Conservation (phyloP, 257 asterid species). For the Scutellaria baicalensis region DNA sequence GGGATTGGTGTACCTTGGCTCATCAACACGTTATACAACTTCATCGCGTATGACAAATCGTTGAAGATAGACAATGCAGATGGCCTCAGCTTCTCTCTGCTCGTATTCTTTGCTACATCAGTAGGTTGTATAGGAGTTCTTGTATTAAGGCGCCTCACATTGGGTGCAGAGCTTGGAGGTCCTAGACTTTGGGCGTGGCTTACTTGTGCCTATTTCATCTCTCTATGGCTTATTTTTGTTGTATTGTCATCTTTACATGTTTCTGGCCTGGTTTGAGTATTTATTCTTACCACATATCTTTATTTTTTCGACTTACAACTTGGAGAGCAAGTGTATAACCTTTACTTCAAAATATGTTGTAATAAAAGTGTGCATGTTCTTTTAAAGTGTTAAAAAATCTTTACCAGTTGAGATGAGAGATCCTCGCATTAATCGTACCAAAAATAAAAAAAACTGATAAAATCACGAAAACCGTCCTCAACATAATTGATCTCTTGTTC, state of each 20-base stretch:
- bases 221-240: conserved; percentile 81
- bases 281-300: background rate
- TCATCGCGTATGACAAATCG: conserved; percentile 61
- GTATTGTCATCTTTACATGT: conserved; percentile 70
- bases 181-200: conserved; percentile 87
- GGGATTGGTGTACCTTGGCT: conserved; percentile 97
- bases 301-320: no score
- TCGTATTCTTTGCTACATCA: conserved; percentile 79
- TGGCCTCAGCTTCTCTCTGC: conserved; percentile 80
- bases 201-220: conserved; percentile 60
- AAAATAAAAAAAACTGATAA: background rate
- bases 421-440: background rate
- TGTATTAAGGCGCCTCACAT: conserved; percentile 65
- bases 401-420: no score
- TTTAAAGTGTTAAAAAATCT: no score
- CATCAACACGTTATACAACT: conserved; percentile 77
- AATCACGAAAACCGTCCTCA: background rate
- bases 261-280: conserved; percentile 44
- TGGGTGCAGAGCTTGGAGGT: conserved; percentile 97
- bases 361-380: no score
- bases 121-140: conserved; percentile 76
- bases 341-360: no score
- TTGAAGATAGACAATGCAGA: conserved; percentile 62
- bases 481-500: background rate
- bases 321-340: no score